These are phyloP conservation scores for Lactifluus rugatus DNA, from an alignment of 768 basidiomycete species.

Conservation along the genomic window DNA sequence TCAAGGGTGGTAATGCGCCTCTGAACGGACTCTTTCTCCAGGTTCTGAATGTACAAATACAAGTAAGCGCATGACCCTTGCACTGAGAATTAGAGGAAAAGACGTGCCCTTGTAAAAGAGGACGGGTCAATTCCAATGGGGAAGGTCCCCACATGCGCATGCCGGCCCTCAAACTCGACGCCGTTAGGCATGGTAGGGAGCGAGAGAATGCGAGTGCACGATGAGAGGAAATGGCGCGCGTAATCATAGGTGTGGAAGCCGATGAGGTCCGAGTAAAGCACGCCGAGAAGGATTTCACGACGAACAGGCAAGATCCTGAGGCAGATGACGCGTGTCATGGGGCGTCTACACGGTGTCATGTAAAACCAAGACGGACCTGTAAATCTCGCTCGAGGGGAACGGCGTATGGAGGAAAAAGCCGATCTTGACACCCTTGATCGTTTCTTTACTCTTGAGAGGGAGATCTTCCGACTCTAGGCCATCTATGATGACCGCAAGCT, in stretches of 20 bases:
- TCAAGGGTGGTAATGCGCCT: slow-evolving; percentile 73
- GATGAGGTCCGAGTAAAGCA: slow-evolving; percentile 92
- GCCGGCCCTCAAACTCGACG: slow-evolving; percentile 89
- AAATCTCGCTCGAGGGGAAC: slow-evolving; percentile 96
- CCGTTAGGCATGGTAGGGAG: slow-evolving; percentile 97
- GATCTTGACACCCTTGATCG: slow-evolving; percentile 72
- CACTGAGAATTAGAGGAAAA: neutral
- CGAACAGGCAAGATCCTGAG: slow-evolving; percentile 90
- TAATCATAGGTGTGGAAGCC: slow-evolving; percentile 99
- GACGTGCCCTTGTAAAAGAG: slow-evolving; percentile 73
- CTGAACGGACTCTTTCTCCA: slow-evolving; percentile 71
- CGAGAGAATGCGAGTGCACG: slow-evolving; percentile 91
- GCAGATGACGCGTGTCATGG: neutral
- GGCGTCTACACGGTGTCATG: neutral
- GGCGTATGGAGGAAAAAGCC: slow-evolving; percentile 99
- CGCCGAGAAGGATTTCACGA: slow-evolving; percentile 92
- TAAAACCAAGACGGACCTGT: slow-evolving; percentile 48
- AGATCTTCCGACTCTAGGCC: slow-evolving; percentile 49
- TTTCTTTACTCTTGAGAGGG: slow-evolving; percentile 28
- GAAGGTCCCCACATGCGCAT: slow-evolving; percentile 97
- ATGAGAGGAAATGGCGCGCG: slow-evolving; percentile 97
- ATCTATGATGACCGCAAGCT: slow-evolving; percentile 62
- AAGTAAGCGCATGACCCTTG: slow-evolving; percentile 1
- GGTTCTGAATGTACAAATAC: slow-evolving; percentile 39
- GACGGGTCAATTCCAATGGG: slow-evolving; percentile 96